Evolutionary conservation across 179 eudicot species (phyloP).

Genomic region (Beta lomatogona): DNA sequence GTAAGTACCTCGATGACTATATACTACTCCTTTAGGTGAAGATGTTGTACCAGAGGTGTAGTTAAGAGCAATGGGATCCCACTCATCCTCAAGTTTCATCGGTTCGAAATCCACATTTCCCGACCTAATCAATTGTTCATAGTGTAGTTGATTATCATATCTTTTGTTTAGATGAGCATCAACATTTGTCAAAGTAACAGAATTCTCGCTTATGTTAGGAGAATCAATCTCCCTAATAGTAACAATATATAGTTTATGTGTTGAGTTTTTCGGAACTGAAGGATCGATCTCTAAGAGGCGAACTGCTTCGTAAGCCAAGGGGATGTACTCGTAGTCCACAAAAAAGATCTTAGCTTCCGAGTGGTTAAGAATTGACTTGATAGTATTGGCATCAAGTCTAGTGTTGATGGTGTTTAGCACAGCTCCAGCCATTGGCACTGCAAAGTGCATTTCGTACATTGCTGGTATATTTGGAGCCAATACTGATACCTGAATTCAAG

Average conservation of each 20-base stretch:
- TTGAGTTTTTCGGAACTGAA: neutral
- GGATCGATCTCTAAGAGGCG: constrained; percentile 31
- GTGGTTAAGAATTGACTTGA: constrained; percentile 60
- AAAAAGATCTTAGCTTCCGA: constrained; percentile 63
- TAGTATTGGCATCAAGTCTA: constrained; percentile 51
- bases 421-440: no score
- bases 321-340: constrained; percentile 54
- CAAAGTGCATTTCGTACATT: no score
- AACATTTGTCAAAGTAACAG: no score
- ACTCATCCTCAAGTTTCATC: constrained; percentile 37
- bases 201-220: constrained; percentile 26
- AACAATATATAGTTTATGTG: constrained; percentile 32
- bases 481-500: no score
- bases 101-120: constrained; percentile 34
- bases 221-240: constrained; percentile 41
- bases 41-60: constrained; percentile 80
- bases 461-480: no score
- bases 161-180: constrained; percentile 23
- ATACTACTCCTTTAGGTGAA: constrained; percentile 66
- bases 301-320: constrained; percentile 49
- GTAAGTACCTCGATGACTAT: constrained; percentile 69
- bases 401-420: constrained; percentile 47
- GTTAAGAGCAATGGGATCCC: constrained; percentile 64
- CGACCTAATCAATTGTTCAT: constrained; percentile 20
- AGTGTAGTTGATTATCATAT: constrained; percentile 28